Evolutionary conservation across 805 yeast genomes (phyloP).

Genomic region (Lachancea thermotolerans): DNA sequence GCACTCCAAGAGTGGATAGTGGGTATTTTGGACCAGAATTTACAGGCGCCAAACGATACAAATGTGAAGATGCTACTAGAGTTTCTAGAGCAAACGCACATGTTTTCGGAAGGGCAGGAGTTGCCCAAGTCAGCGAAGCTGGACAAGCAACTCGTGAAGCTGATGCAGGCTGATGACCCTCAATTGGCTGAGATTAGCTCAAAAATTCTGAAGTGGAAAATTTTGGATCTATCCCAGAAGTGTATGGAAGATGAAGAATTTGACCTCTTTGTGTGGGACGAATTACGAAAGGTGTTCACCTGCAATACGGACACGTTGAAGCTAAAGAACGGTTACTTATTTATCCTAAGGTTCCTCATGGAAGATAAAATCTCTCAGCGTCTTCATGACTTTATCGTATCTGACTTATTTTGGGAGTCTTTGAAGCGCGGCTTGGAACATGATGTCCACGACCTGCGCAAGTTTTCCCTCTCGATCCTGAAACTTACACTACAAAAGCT

Average conservation of each 20-base stretch:
- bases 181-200: conserved; percentile 13
- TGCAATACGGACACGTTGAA: conserved; percentile 25
- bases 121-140: conserved; percentile 6
- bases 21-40: neutral
- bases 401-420: conserved; percentile 44
- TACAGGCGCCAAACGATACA: neutral
- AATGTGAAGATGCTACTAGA: conserved; percentile 22
- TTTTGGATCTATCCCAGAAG: conserved; percentile 25
- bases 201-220: conserved; percentile 48
- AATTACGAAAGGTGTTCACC: conserved; percentile 34
- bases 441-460: conserved; percentile 57
- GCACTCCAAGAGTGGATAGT: neutral
- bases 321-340: conserved; percentile 40
- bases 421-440: conserved; percentile 53
- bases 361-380: neutral
- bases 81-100: conserved; percentile 35
- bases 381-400: conserved; percentile 10
- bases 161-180: conserved; percentile 19
- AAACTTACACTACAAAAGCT: conserved; percentile 51
- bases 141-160: conserved; percentile 15
- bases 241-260: conserved; percentile 16
- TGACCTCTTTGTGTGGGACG: conserved; percentile 40
- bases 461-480: conserved; percentile 59
- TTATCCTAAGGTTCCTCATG: conserved; percentile 53
- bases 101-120: conserved; percentile 17